phyloP scores from a whole-genome alignment of 306 rosid genomes.

The Erythrophleum fordii region DNA sequence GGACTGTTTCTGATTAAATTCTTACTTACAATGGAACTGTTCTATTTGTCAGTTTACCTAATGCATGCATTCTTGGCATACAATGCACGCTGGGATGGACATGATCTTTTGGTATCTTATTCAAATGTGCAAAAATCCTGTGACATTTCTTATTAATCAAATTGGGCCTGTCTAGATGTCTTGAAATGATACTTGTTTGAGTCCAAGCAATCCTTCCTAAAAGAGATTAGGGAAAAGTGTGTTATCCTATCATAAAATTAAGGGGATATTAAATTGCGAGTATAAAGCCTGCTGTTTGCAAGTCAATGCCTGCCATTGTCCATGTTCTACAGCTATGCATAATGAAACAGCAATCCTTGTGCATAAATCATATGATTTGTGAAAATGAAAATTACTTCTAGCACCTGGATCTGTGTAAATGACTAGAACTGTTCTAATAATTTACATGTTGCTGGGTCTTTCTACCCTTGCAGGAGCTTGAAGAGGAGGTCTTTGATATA shows the following conservation, averaged over 20 bases:
- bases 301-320: constrained; percentile 23
- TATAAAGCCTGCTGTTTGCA: background rate
- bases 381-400: constrained; percentile 24
- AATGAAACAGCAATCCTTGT: background rate
- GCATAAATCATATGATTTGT: constrained; percentile 8
- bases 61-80: background rate
- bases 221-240: background rate
- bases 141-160: background rate
- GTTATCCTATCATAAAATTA: background rate
- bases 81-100: background rate
- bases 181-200: background rate
- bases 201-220: too few species aligned
- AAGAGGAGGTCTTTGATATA: constrained; percentile 90
- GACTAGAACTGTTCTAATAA: constrained; percentile 9
- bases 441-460: constrained; percentile 34
- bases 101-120: background rate
- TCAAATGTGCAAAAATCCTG: background rate
- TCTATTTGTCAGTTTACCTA: background rate
- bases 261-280: background rate
- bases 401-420: constrained; percentile 8
- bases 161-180: background rate
- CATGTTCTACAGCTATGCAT: constrained; percentile 23
- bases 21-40: background rate
- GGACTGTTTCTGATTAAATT: background rate
- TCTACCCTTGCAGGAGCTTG: constrained; percentile 75